Base-by-base conservation (phyloP, 257 asterid species). In the Hygrophila difformis region DNA sequence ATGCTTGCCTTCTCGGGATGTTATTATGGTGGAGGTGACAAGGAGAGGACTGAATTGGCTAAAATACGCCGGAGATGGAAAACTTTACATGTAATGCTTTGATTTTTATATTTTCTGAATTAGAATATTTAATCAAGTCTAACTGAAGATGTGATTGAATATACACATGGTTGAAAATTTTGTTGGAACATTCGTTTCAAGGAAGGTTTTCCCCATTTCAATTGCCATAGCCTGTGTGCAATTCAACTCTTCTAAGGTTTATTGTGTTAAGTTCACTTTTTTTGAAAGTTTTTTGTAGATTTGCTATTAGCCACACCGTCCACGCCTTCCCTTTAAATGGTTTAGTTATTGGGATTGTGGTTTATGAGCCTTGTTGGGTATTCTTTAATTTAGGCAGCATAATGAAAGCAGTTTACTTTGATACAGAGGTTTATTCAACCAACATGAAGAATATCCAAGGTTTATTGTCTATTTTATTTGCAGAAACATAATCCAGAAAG, bases 1-100 rank as follows among this genome's bases (percentile, higher is more conserved):
- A 91, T 86, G 97, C 97, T 91, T 70, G 99, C 99, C 50, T 91
- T 91, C 81, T 86, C 99, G 21, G 95, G 99, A 67, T 91, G 99
- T 53, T 91, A 86, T 64, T 86, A 80, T 39, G 99, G 97, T 61
- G 97, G 99, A 53, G 97, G 99, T 53, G 87, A 91, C 52, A 78
- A 86, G 75, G 99, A 91, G 73, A 80, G 80, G 72, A 67, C 43
- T 55, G 99, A 83, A 48, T 73, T 91, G 69, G 80, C 81, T 51
- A 82, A 86, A 61, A 86, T 91, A 65, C 65, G 99, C 45, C 79
- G 76, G 72, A 74, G 97, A 53, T 86, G 99, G 97, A 86, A 86
- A 71, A 91, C 97, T 18, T 66, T 91, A 57, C 99, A 83, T 61
- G 99, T 91, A 79, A 80, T 83, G 56, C 62, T 51, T 56, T 63